Conservation (phyloP, 208 protist genomes). For the Jaenimonas drosophilae region DNA sequence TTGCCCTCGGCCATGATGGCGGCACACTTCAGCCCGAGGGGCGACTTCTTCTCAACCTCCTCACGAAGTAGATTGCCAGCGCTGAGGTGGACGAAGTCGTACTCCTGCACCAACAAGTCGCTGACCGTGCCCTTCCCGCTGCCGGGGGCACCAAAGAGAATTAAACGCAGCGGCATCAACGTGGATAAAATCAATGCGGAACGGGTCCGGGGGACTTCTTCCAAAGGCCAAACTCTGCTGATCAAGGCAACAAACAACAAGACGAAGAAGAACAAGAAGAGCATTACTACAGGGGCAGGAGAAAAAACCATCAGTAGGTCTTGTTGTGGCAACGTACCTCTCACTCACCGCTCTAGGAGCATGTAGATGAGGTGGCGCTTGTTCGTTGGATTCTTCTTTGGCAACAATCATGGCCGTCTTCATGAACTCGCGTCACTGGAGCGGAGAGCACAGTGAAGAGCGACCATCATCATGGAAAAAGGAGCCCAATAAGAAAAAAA, state of each 20-base stretch:
- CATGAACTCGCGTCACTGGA: too few species aligned
- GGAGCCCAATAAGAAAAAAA: conserved; percentile 1
- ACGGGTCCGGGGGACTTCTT: not conserved
- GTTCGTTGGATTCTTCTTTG: too few species aligned
- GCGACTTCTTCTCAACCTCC: conserved; percentile 59
- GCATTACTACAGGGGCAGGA: not conserved
- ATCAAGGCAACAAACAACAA: not conserved
- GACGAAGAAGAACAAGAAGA: conserved; percentile 5
- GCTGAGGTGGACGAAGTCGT: conserved; percentile 76
- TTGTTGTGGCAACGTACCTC: too few species aligned
- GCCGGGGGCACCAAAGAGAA: conserved; percentile 69
- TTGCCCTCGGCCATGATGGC: conserved; percentile 54
- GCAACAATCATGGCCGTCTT: too few species aligned
- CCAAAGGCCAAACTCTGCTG: not conserved
- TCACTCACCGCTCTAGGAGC: too few species aligned
- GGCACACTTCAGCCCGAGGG: conserved; percentile 37
- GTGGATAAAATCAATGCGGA: not conserved
- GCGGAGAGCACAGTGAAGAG: not conserved
- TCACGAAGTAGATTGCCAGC: conserved; percentile 87
- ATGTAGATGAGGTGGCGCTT: too few species aligned
- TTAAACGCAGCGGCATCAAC: conserved; percentile 47
- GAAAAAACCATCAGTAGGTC: conserved; percentile 3
- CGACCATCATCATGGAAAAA: conserved; percentile 1
- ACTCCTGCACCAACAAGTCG: conserved; percentile 77
- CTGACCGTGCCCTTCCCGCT: conserved; percentile 78